Evolutionary conservation across 2,329 filamentous ascomycete genomes (phyloP), one percentile per base, ranked within the genome.

Genomic region (Penicillium sp.): DNA sequence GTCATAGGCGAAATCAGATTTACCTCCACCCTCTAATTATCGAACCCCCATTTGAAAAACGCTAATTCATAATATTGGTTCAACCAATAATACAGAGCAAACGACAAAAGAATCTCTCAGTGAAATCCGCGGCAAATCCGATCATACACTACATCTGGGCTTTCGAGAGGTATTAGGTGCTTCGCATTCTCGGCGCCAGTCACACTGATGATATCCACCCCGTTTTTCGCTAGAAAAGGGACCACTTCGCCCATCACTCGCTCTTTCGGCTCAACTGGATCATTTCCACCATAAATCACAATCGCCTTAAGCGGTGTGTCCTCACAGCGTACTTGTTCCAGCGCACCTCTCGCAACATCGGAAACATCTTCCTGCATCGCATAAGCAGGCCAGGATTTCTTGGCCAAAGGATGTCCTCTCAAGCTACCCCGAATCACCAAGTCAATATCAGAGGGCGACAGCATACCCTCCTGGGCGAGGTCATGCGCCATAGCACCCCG

Each of bases 351-450:
- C 11, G 63, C 58, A 9, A 53, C 35, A 4, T 56, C 52, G 2
- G 63, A 55, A 42, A 73, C 67, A 54, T 75, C 66, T 49, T 75
- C 72, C 26, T 52, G 58, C 69, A 74, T 73, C 5, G 60, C 69
- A 55, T 73, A 71, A 7, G 55, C 55, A 14, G 72, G 68, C 73
- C 73, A 75, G 0, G 72, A 73, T 22, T 53, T 60, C 41, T 67
- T 72, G 1, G 74, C 74, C 12, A 53, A 54, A 4, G 56, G 18
- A 33, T 62, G 72, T 0, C 70, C 73, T 1, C 49, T 45, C 18
- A 73, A 31, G 57, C 72, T 75, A 55, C 73, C 67, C 2, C 52
- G 45, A 3, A 71, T 60, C 3, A 67, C 20, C 46, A 60, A 20
- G 0, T 58, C 25, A 1, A 62, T 51, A 31, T 69, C 67, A 3